Evolutionary conservation across 306 rosid genomes (phyloP), one percentile per base, ranked within the genome.

Genomic region (Styphnolobium japonicum): DNA sequence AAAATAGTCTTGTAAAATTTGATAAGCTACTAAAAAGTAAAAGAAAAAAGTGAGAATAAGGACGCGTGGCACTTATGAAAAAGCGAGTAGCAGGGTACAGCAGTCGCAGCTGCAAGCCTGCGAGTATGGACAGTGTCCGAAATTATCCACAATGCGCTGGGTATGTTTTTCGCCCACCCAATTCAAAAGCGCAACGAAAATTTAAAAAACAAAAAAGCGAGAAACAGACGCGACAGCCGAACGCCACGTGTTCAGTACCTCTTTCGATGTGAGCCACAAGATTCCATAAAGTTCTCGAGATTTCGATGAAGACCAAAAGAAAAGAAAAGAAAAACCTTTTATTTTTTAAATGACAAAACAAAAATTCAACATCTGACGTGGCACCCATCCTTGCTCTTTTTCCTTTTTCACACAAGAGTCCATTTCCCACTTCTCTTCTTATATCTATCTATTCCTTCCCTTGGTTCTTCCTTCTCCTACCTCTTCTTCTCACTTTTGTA

Each of bases 231-330:
- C 19, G 68, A 83, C 78, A 64, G n/a, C 51, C 29, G 6, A 6
- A 67, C 34, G 85, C 84, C 92, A 83, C 85, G 81, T 87, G 81
- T 49, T n/a, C 5, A 76, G 36, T 43, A 23, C 55, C 75, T 27
- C 84, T 73, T 81, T 77, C 42, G 57, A 73, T 57, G 37, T 46
- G 83, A 87, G 82, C 96, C 96, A 91, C 93, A 87, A 79, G 93
- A 91, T 87, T 49, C 79, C 85, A 83, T 85, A 72, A 1, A 76
- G 63, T 72, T 86, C 93, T 86, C 75, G 62, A 73, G 74, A 77
- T 52, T 87, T 87, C 87, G n/a, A 39, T 6, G 31, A 43, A 19
- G 0, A 3, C 6, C 14, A 11, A 31, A 1, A 3, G 3, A 37
- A 22, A 29, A 14, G 7, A 22, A 9, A 4, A n/a, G 15, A 53